Evolutionary conservation across 116 monocot genomes (phyloP).

Genomic region (Cymodocea nodosa): DNA sequence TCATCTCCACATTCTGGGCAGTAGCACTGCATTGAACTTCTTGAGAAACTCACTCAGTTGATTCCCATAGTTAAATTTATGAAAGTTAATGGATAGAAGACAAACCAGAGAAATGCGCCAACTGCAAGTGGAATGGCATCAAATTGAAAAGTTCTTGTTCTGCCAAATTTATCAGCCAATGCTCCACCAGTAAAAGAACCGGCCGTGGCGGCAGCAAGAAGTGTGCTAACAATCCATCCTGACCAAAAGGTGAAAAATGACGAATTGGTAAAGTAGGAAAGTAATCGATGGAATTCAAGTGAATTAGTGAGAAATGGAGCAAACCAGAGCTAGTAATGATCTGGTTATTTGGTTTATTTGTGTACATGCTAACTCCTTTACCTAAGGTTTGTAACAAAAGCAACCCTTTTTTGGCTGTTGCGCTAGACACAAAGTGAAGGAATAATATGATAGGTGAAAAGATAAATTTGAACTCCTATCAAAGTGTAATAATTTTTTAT

Average conservation of each 20-base stretch:
- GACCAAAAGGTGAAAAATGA: conserved; percentile 1
- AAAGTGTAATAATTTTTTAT: no score
- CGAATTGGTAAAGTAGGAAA: neutral
- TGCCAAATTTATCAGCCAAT: conserved; percentile 96
- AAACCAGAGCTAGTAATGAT: no score
- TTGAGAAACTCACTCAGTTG: neutral
- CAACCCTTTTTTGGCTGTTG: no score
- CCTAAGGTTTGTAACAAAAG: no score
- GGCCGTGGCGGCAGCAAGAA: conserved; percentile 86
- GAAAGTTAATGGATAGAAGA: neutral
- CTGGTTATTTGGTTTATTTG: no score
- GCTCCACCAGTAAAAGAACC: conserved; percentile 94
- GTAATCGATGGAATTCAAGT: neutral
- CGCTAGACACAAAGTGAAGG: no score
- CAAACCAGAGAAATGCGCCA: conserved; percentile 81
- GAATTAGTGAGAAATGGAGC: no score
- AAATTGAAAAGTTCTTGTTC: conserved; percentile 75
- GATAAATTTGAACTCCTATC: no score
- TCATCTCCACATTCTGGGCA: conserved; percentile 62
- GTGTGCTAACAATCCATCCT: conserved; percentile 96
- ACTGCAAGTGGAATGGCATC: conserved; percentile 85
- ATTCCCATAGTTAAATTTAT: neutral
- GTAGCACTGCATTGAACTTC: conserved; percentile 53
- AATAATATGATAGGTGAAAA: no score
- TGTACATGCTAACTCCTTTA: no score